These are phyloP conservation scores for Asterophora lycoperdoides DNA, from an alignment of 768 basidiomycete species.

Conservation along the genomic window DNA sequence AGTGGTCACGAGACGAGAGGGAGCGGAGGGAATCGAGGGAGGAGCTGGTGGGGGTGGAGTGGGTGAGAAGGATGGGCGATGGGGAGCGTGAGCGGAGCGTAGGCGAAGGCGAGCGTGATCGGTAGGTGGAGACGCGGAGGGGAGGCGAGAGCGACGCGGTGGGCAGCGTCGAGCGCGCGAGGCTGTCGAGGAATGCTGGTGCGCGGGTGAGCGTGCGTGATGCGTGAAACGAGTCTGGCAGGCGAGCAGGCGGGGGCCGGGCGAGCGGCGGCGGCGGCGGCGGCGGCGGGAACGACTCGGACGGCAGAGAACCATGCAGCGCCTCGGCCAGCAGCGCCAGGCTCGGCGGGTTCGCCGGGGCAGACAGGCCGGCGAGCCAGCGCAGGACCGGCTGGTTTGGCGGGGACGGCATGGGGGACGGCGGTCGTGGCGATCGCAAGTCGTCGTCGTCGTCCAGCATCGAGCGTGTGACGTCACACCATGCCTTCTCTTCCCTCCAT, in stretches of 20 bases:
- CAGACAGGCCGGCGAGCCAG: constrained; percentile 38
- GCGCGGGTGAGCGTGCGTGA: constrained; percentile 32
- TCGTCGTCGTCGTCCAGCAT: constrained; percentile 10
- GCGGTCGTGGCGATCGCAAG: not conserved
- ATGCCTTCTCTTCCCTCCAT: constrained; percentile 37
- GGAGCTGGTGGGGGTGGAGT: constrained; percentile 39
- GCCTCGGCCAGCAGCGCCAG: constrained; percentile 42
- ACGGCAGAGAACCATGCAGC: constrained; percentile 36
- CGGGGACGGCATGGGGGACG: constrained; percentile 12
- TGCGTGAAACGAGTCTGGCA: constrained; percentile 17
- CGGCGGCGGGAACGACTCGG: constrained; percentile 30
- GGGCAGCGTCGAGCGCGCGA: constrained; percentile 60
- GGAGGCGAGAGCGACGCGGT: constrained; percentile 53
- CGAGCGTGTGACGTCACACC: constrained; percentile 30
- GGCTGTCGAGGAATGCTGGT: constrained; percentile 49
- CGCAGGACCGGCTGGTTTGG: constrained; percentile 34
- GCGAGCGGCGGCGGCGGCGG: constrained; percentile 18
- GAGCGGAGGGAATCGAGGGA: constrained; percentile 60
- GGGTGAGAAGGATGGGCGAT: constrained; percentile 32
- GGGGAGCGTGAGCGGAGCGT: constrained; percentile 21
- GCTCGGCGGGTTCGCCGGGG: constrained; percentile 27
- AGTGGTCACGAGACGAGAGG: constrained; percentile 30
- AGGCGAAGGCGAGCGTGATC: constrained; percentile 12
- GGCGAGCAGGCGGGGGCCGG: constrained; percentile 38
- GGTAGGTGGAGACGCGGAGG: constrained; percentile 14